phyloP scores from a whole-genome alignment of 2,329 filamentous ascomycete species.

The Exserohilum turcica region DNA sequence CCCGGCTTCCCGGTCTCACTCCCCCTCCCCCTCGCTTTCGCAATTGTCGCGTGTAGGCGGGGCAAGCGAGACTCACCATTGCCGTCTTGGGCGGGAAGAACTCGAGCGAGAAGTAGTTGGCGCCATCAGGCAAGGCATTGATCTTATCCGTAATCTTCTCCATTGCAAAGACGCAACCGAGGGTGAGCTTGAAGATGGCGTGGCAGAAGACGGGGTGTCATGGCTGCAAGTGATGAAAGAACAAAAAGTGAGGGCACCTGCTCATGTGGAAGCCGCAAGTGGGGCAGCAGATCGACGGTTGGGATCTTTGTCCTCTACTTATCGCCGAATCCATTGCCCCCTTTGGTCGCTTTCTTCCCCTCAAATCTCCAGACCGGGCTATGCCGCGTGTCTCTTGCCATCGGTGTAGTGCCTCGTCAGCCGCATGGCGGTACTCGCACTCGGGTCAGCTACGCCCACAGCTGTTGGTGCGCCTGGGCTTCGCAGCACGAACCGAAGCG shows the following conservation, averaged over 20 bases:
- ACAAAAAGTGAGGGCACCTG: conserved; percentile 23
- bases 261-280: conserved; percentile 27
- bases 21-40: not conserved
- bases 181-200: conserved; percentile 5
- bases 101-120: conserved; percentile 92
- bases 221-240: conserved; percentile 32
- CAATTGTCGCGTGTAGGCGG: conserved; percentile 18
- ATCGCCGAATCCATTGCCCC: conserved; percentile 1
- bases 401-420: not conserved
- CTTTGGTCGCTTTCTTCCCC: not conserved
- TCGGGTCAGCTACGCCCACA: not conserved
- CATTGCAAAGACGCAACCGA: conserved; percentile 25
- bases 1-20: not conserved
- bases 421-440: not conserved
- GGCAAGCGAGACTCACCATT: conserved; percentile 62
- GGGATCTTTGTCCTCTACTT: conserved; percentile 19
- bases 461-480: not conserved
- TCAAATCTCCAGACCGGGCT: not conserved
- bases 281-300: conserved; percentile 30
- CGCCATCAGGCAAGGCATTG: conserved; percentile 79
- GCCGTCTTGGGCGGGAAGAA: conserved; percentile 98
- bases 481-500: not conserved
- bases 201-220: conserved; percentile 34
- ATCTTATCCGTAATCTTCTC: conserved; percentile 92
- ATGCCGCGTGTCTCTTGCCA: too few species aligned